Conservation (phyloP, 129 eudicot genomes). For the Escallonia rubra region DNA sequence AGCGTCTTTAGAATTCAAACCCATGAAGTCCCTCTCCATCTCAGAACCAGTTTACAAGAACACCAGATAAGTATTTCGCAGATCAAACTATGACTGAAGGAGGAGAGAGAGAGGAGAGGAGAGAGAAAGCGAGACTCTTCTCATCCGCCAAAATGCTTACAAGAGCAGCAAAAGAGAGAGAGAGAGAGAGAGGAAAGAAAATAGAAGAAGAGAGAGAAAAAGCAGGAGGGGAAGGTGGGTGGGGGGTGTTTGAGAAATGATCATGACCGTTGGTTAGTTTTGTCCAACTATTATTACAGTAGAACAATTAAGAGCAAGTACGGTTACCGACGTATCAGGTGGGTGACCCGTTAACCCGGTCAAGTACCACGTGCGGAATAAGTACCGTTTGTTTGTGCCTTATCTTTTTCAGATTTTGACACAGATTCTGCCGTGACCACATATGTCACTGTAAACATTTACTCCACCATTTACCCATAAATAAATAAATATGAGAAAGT, state of each 20-base stretch:
- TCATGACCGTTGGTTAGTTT: slow-evolving; percentile 16
- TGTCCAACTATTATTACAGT: too few species aligned
- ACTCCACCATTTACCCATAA: too few species aligned
- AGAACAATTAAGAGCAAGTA: not conserved
- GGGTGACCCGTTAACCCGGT: slow-evolving; percentile 42
- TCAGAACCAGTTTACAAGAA: not conserved
- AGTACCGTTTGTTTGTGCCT: too few species aligned
- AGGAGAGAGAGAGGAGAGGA: not conserved
- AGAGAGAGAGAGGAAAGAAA: not conserved
- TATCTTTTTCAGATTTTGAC: too few species aligned
- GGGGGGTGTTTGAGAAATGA: slow-evolving; percentile 3
- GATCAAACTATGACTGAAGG: too few species aligned
- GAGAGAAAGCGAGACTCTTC: not conserved
- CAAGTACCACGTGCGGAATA: slow-evolving; percentile 35
- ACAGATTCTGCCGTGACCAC: too few species aligned
- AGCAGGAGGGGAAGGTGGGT: slow-evolving; percentile 1
- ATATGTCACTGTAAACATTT: too few species aligned
- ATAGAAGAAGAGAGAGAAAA: slow-evolving; percentile 13
- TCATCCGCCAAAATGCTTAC: slow-evolving; percentile 17
- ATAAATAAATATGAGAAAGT: too few species aligned
- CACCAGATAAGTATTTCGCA: too few species aligned
- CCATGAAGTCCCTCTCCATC: slow-evolving; percentile 87
- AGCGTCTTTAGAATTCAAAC: slow-evolving; percentile 58
- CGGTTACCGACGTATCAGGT: slow-evolving; percentile 14
- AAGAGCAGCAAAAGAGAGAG: slow-evolving; percentile 9